Conservation (phyloP, 352 stramenopile genomes). For the Aphanomyces invadans region DNA sequence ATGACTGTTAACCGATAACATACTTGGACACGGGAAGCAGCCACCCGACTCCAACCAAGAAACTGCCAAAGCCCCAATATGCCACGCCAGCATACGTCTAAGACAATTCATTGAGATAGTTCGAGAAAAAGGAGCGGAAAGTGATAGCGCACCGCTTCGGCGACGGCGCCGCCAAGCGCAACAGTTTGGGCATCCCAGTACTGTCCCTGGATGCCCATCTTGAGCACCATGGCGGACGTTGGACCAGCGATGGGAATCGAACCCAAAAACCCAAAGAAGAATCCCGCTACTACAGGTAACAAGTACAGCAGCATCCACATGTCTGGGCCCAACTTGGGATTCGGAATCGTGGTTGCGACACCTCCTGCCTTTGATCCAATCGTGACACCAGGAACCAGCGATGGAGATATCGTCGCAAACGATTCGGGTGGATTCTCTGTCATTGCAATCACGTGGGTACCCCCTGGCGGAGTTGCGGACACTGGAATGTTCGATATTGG, state of each 20-base stretch:
- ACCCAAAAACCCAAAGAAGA: conserved; percentile 78
- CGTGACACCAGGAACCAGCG: neutral
- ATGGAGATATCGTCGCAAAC: neutral
- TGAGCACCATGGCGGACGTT: conserved; percentile 83
- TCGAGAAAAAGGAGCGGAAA: conserved; percentile 5
- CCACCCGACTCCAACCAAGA: conserved; percentile 75
- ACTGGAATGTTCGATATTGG: neutral
- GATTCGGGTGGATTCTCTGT: neutral
- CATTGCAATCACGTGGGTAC: neutral
- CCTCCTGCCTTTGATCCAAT: too few relatives aligned
- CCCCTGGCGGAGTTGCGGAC: neutral
- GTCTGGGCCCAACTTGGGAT: neutral
- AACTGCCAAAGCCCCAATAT: conserved; percentile 86
- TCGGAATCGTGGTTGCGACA: neutral
- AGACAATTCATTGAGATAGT: neutral
- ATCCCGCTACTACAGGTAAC: conserved; percentile 65
- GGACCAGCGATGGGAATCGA: conserved; percentile 76
- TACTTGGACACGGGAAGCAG: conserved; percentile 81
- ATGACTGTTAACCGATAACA: conserved; percentile 11
- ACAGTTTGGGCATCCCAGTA: conserved; percentile 73
- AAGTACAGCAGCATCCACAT: conserved; percentile 43
- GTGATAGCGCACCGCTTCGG: conserved; percentile 50
- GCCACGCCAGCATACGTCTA: conserved; percentile 82
- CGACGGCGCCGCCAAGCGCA: conserved; percentile 71
- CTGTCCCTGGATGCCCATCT: conserved; percentile 81